phyloP scores from a whole-genome alignment of 2,329 filamentous ascomycete species.

The Calonectria henricotiae region DNA sequence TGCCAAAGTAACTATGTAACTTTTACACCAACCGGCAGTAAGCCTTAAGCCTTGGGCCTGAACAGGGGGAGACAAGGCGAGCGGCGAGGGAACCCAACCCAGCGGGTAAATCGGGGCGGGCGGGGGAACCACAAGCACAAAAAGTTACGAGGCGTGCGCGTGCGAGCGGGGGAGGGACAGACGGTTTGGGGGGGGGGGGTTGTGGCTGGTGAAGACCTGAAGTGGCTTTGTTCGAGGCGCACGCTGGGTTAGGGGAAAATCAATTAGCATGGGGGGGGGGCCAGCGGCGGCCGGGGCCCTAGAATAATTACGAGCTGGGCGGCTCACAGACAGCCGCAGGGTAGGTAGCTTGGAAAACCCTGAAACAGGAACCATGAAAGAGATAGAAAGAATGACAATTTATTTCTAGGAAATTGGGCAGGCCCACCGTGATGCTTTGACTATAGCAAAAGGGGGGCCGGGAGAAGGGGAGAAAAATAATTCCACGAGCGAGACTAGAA shows the following conservation, averaged over 20 bases:
- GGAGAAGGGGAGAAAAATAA: not conserved
- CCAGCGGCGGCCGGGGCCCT: not conserved
- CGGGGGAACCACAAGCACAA: not conserved
- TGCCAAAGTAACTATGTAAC: not conserved
- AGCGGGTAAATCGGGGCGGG: no score
- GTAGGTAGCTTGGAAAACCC: not conserved
- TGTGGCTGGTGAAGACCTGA: not conserved
- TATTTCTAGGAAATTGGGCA: not conserved
- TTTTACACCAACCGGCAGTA: not conserved
- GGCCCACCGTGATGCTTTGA: not conserved
- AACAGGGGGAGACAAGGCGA: not conserved
- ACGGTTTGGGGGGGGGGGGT: not conserved
- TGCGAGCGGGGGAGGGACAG: not conserved
- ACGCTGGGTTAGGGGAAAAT: not conserved
- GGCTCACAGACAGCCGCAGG: not conserved
- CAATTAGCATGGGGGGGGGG: not conserved
- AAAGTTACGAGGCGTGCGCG: not conserved
- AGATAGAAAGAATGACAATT: not conserved
- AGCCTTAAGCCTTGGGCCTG: not conserved
- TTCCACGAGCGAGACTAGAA: not conserved
- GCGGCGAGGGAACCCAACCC: no score
- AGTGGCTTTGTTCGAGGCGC: not conserved
- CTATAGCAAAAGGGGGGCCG: not conserved
- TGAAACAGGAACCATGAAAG: not conserved
- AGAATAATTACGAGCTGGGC: not conserved